Conservation (phyloP, 768 basidiomycete genomes). For the Mrakia blollopis region DNA sequence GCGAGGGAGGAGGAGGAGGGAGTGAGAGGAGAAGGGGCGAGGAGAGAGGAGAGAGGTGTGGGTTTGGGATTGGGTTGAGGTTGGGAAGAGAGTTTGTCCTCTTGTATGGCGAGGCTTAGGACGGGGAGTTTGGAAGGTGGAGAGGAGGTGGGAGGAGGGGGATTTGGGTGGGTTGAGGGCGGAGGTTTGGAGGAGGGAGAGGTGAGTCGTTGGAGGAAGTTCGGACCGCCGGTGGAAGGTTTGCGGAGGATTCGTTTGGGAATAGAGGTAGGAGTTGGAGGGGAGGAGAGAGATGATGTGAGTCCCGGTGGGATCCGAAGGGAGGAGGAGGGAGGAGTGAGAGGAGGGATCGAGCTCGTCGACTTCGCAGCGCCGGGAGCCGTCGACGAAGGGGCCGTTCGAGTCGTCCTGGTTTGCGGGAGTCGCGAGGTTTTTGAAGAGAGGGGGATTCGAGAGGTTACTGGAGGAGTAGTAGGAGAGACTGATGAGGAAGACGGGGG, state of each 20-base stretch:
- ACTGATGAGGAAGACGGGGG: neutral
- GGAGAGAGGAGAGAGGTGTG: neutral
- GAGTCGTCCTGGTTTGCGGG: neutral
- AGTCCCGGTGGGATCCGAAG: neutral
- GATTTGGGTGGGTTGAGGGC: neutral
- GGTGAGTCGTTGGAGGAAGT: constrained; percentile 13
- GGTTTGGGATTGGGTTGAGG: no score
- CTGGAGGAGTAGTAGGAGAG: neutral
- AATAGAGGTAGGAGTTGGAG: neutral
- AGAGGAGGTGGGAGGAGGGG: neutral
- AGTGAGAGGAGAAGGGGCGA: neutral
- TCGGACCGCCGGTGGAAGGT: neutral
- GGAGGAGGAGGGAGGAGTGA: neutral
- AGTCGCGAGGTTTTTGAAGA: neutral
- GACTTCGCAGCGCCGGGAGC: neutral
- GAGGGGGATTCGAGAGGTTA: constrained; percentile 1
- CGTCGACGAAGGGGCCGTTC: neutral
- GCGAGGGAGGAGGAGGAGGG: neutral
- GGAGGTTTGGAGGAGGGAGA: neutral
- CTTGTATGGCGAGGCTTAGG: neutral
- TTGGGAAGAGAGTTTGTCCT: neutral
- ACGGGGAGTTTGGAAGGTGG: neutral
- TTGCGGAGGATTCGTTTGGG: neutral
- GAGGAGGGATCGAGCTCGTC: neutral
- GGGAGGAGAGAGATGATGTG: neutral